Conservation (phyloP, 257 asterid genomes). For the Pogostemon cablin region DNA sequence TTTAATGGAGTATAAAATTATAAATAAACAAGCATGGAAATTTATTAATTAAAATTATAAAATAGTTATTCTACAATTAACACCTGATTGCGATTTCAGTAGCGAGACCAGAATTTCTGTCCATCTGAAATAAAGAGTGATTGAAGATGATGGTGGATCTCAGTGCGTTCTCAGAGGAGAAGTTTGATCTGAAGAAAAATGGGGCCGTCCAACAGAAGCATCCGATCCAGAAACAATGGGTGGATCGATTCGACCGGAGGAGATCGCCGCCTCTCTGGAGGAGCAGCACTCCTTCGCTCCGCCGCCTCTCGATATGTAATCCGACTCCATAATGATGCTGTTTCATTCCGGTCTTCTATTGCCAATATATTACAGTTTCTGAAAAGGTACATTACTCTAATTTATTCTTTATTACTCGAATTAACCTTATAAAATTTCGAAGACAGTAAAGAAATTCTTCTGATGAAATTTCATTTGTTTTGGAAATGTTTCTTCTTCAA, state of each 20-base stretch:
- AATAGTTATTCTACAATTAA: no score
- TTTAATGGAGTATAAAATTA: no score
- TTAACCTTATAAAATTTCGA: neutral
- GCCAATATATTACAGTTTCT: slow-evolving; percentile 76
- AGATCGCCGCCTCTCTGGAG: slow-evolving; percentile 93
- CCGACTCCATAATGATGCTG: slow-evolving; percentile 90
- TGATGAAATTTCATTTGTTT: slow-evolving; percentile 10
- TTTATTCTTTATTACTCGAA: neutral
- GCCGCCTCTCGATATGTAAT: slow-evolving; percentile 84
- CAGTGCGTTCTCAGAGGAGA: slow-evolving; percentile 83
- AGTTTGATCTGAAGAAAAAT: slow-evolving; percentile 90
- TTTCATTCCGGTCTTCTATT: slow-evolving; percentile 86
- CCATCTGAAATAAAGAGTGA: slow-evolving; percentile 30
- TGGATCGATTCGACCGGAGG: slow-evolving; percentile 95
- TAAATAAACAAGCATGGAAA: no score
- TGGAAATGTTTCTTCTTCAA: neutral
- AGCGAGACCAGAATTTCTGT: slow-evolving; percentile 29
- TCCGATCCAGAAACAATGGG: slow-evolving; percentile 82
- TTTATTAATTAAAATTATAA: no score
- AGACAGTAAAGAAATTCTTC: slow-evolving; percentile 17
- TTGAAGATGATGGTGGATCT: slow-evolving; percentile 85
- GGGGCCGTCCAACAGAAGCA: slow-evolving; percentile 78
- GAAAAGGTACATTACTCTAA: slow-evolving; percentile 52
- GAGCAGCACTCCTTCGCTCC: slow-evolving; percentile 96
- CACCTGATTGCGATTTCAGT: slow-evolving; percentile 23